Evolutionary conservation across 345 rosid genomes (phyloP), one percentile per base, ranked within the genome.

Genomic region (Eucalyptus fibrosa): DNA sequence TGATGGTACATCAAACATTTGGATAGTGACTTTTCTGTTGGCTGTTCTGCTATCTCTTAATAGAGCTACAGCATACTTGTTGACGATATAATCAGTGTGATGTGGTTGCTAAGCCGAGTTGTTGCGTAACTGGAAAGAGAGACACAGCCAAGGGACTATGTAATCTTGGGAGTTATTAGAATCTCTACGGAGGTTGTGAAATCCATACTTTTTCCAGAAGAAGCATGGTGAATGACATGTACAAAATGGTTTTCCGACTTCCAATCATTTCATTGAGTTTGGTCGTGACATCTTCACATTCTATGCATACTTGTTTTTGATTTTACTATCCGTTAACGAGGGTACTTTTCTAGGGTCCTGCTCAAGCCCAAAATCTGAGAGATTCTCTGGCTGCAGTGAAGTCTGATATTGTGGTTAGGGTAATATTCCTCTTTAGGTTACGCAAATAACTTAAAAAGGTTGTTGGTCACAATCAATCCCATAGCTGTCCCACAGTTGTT

Each of bases 341-440:
- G 13, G 44, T 34, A 18, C 81, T 69, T 69, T 59, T 40, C 86
- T 87, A 96, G 99, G 98, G 96, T 37, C 99, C 99, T 91, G 98
- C 98, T 65, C 99, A 97, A 94, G 99, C 97, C 87, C 98, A 97
- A 91, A 97, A 96, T 87, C 90, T 97, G 90, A 96, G 97, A 92
- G 99, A 96, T 93, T 97, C 96, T 47, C 96, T 97, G 55, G 94
- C 92, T 44, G 99, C 94, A 88, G 97, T 94, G 45, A 94, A 94
- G 90, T 97, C 96, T 90, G 94, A 95, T 93, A 95, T 96, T 86
- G 92, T 91, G 83, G 98, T 97, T 10, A 97, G 96, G 96, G 99
- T 95, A 89, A 88, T 88, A 59, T 72, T 47, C 30, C 55, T 23
- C 86, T 13, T 53, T 37, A 40, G 8, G 14, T 81, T 47, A 40